Evolutionary conservation across 2,329 filamentous ascomycete species (phyloP).

Genomic region (Cladophialophora psammophila): DNA sequence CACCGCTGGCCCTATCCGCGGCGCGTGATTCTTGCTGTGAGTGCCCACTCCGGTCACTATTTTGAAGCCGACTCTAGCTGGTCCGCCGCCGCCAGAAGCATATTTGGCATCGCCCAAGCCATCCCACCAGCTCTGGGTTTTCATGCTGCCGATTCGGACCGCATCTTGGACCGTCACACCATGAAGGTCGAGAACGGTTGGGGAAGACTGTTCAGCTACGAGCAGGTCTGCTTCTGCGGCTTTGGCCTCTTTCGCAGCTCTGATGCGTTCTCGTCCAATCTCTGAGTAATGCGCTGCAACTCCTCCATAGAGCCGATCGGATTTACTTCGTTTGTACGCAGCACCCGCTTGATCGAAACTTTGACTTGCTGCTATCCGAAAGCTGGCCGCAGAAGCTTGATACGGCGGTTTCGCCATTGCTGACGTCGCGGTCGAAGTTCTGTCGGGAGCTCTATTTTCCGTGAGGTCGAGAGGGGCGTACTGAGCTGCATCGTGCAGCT

Average conservation of each 20-base stretch:
- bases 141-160: slow-evolving; percentile 74
- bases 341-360: slow-evolving; percentile 66
- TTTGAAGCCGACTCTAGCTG: slow-evolving; percentile 66
- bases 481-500: slow-evolving; percentile 47
- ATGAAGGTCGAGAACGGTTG: slow-evolving; percentile 75
- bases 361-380: slow-evolving; percentile 56
- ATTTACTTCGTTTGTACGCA: slow-evolving; percentile 68
- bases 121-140: slow-evolving; percentile 78
- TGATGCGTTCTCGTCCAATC: slow-evolving; percentile 70
- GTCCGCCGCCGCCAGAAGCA: slow-evolving; percentile 51
- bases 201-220: slow-evolving; percentile 71
- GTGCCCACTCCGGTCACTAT: slow-evolving; percentile 83
- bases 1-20: slow-evolving; percentile 80
- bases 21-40: slow-evolving; percentile 79
- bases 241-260: slow-evolving; percentile 63
- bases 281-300: slow-evolving; percentile 79
- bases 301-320: slow-evolving; percentile 75
- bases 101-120: slow-evolving; percentile 70
- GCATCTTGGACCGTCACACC: slow-evolving; percentile 82
- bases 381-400: slow-evolving; percentile 51
- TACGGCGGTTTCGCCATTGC: slow-evolving; percentile 37
- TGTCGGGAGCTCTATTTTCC: slow-evolving; percentile 38
- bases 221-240: slow-evolving; percentile 73
- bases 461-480: slow-evolving; percentile 52
- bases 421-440: slow-evolving; percentile 20